phyloP scores from a whole-genome alignment of 768 basidiomycete species.

The Suillus americanus region DNA sequence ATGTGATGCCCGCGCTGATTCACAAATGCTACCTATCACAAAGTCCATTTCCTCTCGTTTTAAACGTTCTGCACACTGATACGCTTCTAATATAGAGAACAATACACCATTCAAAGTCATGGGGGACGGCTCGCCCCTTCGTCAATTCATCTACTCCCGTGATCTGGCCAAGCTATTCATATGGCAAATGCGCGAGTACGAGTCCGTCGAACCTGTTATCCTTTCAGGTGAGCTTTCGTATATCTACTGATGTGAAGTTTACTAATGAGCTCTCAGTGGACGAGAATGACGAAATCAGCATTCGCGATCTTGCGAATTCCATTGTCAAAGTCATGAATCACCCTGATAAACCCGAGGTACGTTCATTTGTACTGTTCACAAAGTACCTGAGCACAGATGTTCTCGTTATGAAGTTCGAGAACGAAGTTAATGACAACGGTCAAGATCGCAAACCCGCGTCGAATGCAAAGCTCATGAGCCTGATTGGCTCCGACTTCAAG shows the following conservation, averaged over 20 bases:
- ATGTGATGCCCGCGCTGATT: slow-evolving; percentile 92
- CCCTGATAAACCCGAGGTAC: slow-evolving; percentile 70
- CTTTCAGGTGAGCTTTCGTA: slow-evolving; percentile 61
- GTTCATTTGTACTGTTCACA: not conserved
- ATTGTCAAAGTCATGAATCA: slow-evolving; percentile 84
- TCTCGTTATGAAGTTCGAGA: slow-evolving; percentile 67
- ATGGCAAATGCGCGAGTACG: slow-evolving; percentile 88
- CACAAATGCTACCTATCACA: slow-evolving; percentile 94
- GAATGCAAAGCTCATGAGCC: slow-evolving; percentile 78
- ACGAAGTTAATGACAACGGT: slow-evolving; percentile 66
- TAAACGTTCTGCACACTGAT: not conserved
- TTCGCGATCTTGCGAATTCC: slow-evolving; percentile 87
- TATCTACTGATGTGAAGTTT: not conserved
- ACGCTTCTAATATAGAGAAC: slow-evolving; percentile 51
- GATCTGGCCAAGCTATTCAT: slow-evolving; percentile 96
- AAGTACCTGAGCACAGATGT: not conserved
- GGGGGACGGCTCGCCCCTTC: slow-evolving; percentile 88
- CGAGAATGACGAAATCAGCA: slow-evolving; percentile 92
- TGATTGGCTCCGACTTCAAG: slow-evolving; percentile 71
- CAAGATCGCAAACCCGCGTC: slow-evolving; percentile 97
- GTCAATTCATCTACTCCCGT: slow-evolving; percentile 98
- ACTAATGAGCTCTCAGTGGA: slow-evolving; percentile 52
- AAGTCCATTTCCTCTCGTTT: slow-evolving; percentile 42
- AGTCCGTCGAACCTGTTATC: slow-evolving; percentile 91
- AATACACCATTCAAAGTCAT: slow-evolving; percentile 83